Base-by-base conservation (phyloP, 2,329 filamentous ascomycete species). In the Aspergillus sp. region DNA sequence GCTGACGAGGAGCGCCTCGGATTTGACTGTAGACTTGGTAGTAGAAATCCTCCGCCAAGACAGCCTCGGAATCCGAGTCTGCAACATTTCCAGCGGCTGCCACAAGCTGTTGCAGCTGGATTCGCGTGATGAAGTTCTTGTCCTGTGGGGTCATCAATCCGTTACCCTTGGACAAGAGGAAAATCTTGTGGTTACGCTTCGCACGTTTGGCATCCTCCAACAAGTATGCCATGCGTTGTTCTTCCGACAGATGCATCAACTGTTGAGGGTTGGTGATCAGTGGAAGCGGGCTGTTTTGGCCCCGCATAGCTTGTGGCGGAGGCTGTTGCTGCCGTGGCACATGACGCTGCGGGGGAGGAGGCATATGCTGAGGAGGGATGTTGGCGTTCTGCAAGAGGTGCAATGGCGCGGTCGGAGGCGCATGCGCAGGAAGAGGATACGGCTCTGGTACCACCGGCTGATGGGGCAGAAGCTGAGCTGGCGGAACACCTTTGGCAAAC, bases 91-190 rank as follows among this genome's bases (percentile, higher is more conserved):
- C 91, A 26, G 90, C 95, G 7, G 93, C 90, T 8, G 91, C 84
- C 42, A 98, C 88, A 31, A 98, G 79, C 64, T 98, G 93, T 70
- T 98, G 93, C 41, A 98, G 77, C 65, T 98, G 93, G 52, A 98
- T 98, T 12, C 93, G 84, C 5, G 93, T 97, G 54, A 98, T 95
- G 69, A 97, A 98, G 65, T 96, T 98, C 76, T 98, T 98, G 70
- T 98, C 93, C 62, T 97, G 91, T 0, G 93, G 93, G 4, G 93
- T 98, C 93, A 98, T 98, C 48, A 98, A 72, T 26, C 93, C 93
- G 60, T 98, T 98, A 58, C 95, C 90, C 69, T 89, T 90, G 26
- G 89, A 95, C 42, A 96, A 73, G 34, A 94, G 75, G 71, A 90
- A 91, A 49, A 98, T 97, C 74, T 98, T 98, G 72, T 97, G 91